Evolutionary conservation across 2,329 filamentous ascomycete genomes (phyloP), one percentile per base, ranked within the genome.

Genomic region (Spiromastix sp.): DNA sequence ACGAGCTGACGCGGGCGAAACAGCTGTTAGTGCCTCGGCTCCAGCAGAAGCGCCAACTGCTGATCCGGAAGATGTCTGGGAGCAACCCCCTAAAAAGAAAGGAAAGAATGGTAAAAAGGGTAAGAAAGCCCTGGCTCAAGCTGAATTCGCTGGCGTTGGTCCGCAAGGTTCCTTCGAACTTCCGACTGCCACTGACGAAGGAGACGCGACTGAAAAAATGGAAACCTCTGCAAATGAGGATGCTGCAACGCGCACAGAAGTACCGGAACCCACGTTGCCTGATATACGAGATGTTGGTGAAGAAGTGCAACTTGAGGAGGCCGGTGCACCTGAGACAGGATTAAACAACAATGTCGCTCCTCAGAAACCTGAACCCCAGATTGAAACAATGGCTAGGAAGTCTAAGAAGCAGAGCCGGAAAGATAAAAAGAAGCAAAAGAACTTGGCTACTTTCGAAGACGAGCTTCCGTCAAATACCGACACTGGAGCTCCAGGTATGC

Each of bases 381-480:
- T 28, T 29, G 19, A 34, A 26, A 32, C 34, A 20, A 22, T 27
- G 26, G 20, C 19, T 5, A 36, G 30, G 9, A 33, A 47, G 21
- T 33, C 12, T 8, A 51, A 46, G 36, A 50, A 45, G 30, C 50
- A 53, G 42, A 47, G 43, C 2, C 48, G 45, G 38, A 53, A 51
- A 26, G 46, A 49, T 8, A 50, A 44, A 37, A 50, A 48, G 36
- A 47, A 47, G 32, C 42, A 38, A 6, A 40, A 40, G 16, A 30
- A 39, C 32, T 34, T 36, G 9, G 9, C 39, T 13, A 32, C 39
- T 16, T 11, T 29, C n/a, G 22, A 27, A 11, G 18, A 26, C n/a
- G 30, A 32, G 16, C 26, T 25, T 9, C 7, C 7, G 7, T 24
- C 21, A 24, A n/a, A 7, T 7, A n/a, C 21, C n/a, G 21, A 24